Base-by-base conservation (phyloP, 495 filamentous ascomycete genomes). In the Neohortaea acidophila region DNA sequence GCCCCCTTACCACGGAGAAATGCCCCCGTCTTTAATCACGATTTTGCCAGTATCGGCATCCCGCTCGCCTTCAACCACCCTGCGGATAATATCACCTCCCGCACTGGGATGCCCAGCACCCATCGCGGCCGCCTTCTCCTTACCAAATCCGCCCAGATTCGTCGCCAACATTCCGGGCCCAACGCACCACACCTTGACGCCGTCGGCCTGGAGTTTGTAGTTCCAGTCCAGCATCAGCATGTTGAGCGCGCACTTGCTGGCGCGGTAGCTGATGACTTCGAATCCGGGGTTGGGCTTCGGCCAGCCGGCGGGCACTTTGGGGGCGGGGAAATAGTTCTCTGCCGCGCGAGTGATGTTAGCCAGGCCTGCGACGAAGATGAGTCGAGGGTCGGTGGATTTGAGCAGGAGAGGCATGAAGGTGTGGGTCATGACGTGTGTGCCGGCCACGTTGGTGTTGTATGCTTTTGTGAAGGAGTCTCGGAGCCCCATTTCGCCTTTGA, bases 201-300 rank as follows among this genome's bases (percentile, higher is more conserved):
- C 70, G 34, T 78, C 73, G 13, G 64, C 60, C 39, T 59, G 56
- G 29, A 79, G 49, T 6, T 59, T 45, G 2, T 62, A 56, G 19
- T 48, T 21, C 71, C 70, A 79, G 30, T 69, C 66, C 22, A 63
- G 59, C 71, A 76, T 73, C 55, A 75, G 24, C 73, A 77, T 77
- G 42, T 77, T 76, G 43, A 79, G 40, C 4, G 63, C 73, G 0
- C 68, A 63, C 57, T 79, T 77, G 20, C 54, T 50, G 33, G 51
- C 53, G 5, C 70, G 60, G 43, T 79, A 76, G 3, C 60, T 55
- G 0, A 51, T 29, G 4, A 56, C 22, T 15, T 15, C 26, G 33
- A 34, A 23, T 8, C 39, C 39, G 1, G 18, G 5, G 11, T 22
- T 17, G n/a, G n/a, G n/a, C 41, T 65, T 67, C 10, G 61, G 62